These are phyloP conservation scores for Tulasnella sp. DNA, from an alignment of 768 basidiomycete genomes.

Conservation along the genomic window DNA sequence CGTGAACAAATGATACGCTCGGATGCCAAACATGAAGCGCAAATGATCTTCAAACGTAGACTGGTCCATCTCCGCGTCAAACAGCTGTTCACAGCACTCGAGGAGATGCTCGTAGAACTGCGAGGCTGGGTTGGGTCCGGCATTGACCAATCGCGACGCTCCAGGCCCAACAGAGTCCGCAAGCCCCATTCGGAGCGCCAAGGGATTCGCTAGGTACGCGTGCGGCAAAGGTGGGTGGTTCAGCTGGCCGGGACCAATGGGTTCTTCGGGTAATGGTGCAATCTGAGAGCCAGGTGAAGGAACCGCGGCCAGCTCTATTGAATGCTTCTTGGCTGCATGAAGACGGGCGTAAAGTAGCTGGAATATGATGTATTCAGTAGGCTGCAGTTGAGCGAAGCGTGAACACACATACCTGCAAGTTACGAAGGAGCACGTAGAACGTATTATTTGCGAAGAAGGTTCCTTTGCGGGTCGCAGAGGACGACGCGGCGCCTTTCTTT, in stretches of 20 bases:
- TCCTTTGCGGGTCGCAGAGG: slow-evolving; percentile 12
- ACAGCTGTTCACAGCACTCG: slow-evolving; percentile 85
- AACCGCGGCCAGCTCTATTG: slow-evolving; percentile 49
- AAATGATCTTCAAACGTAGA: slow-evolving; percentile 91
- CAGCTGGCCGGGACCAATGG: background rate
- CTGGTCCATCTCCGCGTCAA: slow-evolving; percentile 88
- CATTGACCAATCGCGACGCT: slow-evolving; percentile 21
- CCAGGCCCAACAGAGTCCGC: slow-evolving; percentile 69
- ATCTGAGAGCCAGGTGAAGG: background rate
- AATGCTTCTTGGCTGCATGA: slow-evolving; percentile 74
- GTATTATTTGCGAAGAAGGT: slow-evolving; percentile 84
- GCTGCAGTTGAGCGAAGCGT: background rate
- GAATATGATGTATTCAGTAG: slow-evolving; percentile 18
- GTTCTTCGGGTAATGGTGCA: background rate
- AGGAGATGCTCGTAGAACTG: slow-evolving; percentile 84
- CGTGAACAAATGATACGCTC: slow-evolving; percentile 90
- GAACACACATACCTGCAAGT: slow-evolving; percentile 68
- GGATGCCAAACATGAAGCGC: slow-evolving; percentile 85
- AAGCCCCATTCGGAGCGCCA: slow-evolving; percentile 75
- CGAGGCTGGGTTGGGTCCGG: slow-evolving; percentile 39
- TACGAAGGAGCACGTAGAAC: slow-evolving; percentile 80
- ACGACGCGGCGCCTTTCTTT: background rate
- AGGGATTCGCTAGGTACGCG: slow-evolving; percentile 62
- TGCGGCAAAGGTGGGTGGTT: slow-evolving; percentile 50
- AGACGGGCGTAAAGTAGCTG: slow-evolving; percentile 87